These are phyloP conservation scores for Aspergillus oerlinghausenensis DNA, from an alignment of 2,329 filamentous ascomycete species.

Conservation along the genomic window DNA sequence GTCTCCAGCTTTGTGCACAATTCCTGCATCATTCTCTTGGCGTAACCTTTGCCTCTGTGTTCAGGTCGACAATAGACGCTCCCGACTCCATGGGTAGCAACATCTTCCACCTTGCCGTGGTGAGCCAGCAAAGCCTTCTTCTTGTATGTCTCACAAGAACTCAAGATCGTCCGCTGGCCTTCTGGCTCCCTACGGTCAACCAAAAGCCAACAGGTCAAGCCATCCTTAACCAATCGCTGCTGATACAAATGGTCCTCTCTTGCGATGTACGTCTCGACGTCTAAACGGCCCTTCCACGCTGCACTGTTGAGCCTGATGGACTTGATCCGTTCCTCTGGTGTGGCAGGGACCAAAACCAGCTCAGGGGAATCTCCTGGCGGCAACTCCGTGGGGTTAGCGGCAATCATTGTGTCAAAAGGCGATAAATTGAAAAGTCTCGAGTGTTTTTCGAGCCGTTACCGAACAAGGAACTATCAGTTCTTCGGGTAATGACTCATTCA, in stretches of 20 bases:
- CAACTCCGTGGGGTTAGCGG: conserved; percentile 30
- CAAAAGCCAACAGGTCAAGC: conserved; percentile 58
- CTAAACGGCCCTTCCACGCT: conserved; percentile 56
- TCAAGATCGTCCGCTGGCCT: conserved; percentile 45
- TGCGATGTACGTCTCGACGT: conserved; percentile 52
- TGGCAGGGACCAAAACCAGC: conserved; percentile 52
- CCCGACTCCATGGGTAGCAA: conserved; percentile 65
- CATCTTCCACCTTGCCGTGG: conserved; percentile 53
- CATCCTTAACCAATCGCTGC: conserved; percentile 51
- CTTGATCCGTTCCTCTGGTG: conserved; percentile 49
- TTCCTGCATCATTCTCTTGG: conserved; percentile 67
- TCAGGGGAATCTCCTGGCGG: conserved; percentile 48
- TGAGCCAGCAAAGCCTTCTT: conserved; percentile 42
- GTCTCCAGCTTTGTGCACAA: conserved; percentile 53
- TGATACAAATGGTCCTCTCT: conserved; percentile 52
- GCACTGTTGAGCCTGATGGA: conserved; percentile 51
- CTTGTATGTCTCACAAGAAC: conserved; percentile 54
- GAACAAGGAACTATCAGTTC: not conserved
- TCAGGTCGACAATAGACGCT: conserved; percentile 71
- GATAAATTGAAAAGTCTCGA: not conserved
- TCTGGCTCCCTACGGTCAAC: conserved; percentile 43
- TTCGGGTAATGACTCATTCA: not conserved
- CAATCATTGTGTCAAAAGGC: conserved; percentile 29
- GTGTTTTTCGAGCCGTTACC: too few relatives aligned
- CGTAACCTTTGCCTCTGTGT: conserved; percentile 70